Conservation (phyloP, 257 asterid genomes). For the Jacaranda copaia region DNA sequence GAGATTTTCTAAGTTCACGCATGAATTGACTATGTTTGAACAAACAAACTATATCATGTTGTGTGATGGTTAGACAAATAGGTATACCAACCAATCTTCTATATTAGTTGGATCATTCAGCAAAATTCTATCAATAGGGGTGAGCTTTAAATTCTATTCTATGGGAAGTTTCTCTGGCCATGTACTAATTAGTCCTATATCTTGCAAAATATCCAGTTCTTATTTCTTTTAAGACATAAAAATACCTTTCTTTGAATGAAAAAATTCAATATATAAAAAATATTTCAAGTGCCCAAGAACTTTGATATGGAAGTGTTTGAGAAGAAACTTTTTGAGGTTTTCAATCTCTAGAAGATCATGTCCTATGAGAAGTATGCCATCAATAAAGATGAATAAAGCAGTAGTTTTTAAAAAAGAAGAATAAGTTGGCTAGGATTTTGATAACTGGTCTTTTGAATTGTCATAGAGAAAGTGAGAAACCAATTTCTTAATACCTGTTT, state of each 20-base stretch:
- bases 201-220: not conserved
- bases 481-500: conserved; percentile 2
- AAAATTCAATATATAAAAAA: conserved; percentile 16
- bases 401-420: conserved; percentile 29
- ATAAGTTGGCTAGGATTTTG: conserved; percentile 32
- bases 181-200: not conserved
- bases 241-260: not conserved
- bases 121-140: not conserved
- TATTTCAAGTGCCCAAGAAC: conserved; percentile 1
- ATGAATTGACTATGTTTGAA: no score
- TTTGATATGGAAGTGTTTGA: not conserved
- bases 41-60: no score
- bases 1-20: no score
- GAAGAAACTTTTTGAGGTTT: not conserved
- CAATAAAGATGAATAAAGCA: conserved; percentile 9
- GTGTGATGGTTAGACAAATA: no score
- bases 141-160: not conserved
- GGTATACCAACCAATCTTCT: no score
- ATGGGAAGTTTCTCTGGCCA: not conserved
- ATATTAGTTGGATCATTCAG: not conserved
- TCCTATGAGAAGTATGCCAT: not conserved
- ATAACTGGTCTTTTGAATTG: conserved; percentile 23
- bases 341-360: conserved; percentile 15
- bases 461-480: not conserved
- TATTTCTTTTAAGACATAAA: not conserved